Percentiles rank a stretch among this genome's conserved stretches.
phyloP scores from a whole-genome alignment of 352 stramenopile species.

The Phytophthora ramorum region DNA sequence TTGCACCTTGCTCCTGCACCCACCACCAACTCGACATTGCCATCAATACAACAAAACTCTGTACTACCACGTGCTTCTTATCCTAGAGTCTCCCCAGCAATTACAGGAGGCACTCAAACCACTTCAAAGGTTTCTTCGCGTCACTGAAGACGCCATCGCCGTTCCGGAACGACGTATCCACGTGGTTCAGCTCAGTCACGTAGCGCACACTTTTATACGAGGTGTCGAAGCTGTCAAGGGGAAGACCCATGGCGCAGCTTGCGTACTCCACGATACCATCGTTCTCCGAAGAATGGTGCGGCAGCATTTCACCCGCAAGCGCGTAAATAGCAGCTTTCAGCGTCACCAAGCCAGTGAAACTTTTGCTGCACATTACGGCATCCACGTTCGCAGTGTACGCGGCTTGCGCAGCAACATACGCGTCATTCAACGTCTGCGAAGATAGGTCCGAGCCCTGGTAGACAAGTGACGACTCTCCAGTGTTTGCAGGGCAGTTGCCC shows the following conservation, averaged over 20 bases:
- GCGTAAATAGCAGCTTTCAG: constrained; percentile 37
- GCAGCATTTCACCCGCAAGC: constrained; percentile 36
- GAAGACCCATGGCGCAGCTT: constrained; percentile 50
- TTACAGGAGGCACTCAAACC: constrained; percentile 73
- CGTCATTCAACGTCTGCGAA: constrained; percentile 17
- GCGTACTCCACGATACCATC: constrained; percentile 60
- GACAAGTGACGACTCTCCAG: constrained; percentile 35
- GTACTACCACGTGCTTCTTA: constrained; percentile 10
- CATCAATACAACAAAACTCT: constrained; percentile 27
- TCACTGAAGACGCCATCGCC: constrained; percentile 59
- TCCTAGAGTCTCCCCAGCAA: constrained; percentile 7
- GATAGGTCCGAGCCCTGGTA: constrained; percentile 44
- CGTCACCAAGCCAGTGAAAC: constrained; percentile 39
- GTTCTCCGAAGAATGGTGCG: constrained; percentile 43
- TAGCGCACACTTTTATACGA: constrained; percentile 54
- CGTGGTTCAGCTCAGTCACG: constrained; percentile 58
- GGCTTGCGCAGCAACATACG: constrained; percentile 35
- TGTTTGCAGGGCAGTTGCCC: constrained; percentile 49
- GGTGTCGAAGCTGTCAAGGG: constrained; percentile 35
- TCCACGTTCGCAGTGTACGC: constrained; percentile 36
- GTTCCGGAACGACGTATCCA: constrained; percentile 64
- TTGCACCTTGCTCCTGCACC: too few relatives aligned
- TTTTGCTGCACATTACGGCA: constrained; percentile 47
- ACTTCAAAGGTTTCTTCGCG: constrained; percentile 68
- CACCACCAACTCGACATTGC: constrained; percentile 3